phyloP scores from a whole-genome alignment of 2,329 filamentous ascomycete species.

The Claviceps humidiphila region DNA sequence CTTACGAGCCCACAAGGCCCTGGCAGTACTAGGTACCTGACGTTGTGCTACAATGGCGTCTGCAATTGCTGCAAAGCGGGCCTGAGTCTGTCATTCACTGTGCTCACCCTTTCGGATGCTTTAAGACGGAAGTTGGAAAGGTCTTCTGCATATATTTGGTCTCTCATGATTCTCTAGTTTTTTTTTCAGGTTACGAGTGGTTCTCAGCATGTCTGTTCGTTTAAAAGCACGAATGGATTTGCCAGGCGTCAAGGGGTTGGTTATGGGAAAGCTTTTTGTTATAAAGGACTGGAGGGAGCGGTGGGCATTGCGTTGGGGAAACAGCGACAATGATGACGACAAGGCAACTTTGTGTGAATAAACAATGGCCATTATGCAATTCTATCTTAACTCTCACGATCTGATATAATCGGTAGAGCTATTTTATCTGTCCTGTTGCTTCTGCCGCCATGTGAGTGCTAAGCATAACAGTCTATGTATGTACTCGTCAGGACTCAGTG shows the following conservation, averaged over 20 bases:
- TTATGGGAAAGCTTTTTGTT: background rate
- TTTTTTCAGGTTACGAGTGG: background rate
- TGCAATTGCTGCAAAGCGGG: background rate
- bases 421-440: background rate
- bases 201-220: background rate
- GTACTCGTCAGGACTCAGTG: too few species aligned
- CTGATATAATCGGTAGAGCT: background rate
- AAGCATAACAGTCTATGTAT: too few species aligned
- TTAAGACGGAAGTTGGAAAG: background rate
- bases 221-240: background rate
- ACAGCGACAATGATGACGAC: background rate
- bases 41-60: background rate
- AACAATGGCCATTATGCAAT: background rate
- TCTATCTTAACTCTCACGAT: background rate
- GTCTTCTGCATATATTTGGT: background rate
- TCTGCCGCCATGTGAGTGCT: background rate
- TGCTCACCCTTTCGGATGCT: background rate
- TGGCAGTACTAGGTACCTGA: background rate
- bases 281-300: background rate
- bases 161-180: background rate
- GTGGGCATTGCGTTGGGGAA: background rate
- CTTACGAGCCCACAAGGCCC: background rate
- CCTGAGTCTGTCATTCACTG: background rate
- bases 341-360: background rate
- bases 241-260: conserved; percentile 1